Conservation (phyloP, 371 early-diverging fungal species). For the Gilbertella persicaria region DNA sequence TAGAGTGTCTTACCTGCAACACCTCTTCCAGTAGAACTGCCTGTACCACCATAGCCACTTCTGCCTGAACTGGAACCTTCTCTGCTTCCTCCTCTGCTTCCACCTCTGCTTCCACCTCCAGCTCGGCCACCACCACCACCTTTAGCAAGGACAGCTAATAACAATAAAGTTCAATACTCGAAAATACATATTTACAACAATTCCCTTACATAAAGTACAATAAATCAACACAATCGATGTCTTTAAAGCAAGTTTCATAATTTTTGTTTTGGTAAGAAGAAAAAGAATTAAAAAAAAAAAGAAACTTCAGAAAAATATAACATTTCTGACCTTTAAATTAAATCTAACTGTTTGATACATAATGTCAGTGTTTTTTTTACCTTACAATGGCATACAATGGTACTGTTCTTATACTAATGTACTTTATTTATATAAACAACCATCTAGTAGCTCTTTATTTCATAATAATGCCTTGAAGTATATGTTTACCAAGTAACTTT, state of each 20-base stretch:
- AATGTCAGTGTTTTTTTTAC: too few species aligned
- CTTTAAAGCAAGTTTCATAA: constrained; percentile 9
- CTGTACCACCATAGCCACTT: constrained; percentile 12
- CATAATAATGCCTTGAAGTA: too few species aligned
- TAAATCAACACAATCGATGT: constrained; percentile 11
- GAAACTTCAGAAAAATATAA: not conserved
- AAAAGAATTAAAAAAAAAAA: not conserved
- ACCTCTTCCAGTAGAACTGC: constrained; percentile 14
- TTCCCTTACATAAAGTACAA: constrained; percentile 14
- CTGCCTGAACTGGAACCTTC: constrained; percentile 21
- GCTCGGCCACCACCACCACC: constrained; percentile 30
- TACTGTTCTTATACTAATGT: too few species aligned
- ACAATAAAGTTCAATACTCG: too few species aligned
- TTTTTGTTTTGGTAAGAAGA: not conserved
- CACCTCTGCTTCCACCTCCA: constrained; percentile 23
- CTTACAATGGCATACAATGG: too few species aligned
- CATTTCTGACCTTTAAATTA: too few species aligned
- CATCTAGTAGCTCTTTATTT: too few species aligned
- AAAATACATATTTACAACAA: too few species aligned
- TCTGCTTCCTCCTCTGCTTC: constrained; percentile 28
- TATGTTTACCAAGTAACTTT: too few species aligned
- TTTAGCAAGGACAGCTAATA: constrained; percentile 22
- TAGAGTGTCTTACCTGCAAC: not conserved
- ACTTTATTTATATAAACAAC: too few species aligned
- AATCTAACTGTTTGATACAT: too few species aligned